Conservation (phyloP, 2,329 filamentous ascomycete species). For the Tolypocladium endophyticum region DNA sequence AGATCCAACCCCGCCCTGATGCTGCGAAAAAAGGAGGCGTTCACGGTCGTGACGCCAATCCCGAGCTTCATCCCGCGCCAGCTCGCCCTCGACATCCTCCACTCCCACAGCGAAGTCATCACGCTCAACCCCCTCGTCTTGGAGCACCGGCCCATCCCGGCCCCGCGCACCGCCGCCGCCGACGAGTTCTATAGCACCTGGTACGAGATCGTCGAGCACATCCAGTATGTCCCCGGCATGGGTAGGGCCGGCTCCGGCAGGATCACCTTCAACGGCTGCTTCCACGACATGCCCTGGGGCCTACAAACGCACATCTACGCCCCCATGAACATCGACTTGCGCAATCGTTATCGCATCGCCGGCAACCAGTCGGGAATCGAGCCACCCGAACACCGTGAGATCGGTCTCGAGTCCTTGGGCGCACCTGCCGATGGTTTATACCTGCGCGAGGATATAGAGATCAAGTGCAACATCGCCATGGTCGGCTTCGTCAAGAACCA, state of each 20-base stretch:
- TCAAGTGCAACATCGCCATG: slow-evolving; percentile 57
- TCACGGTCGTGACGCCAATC: slow-evolving; percentile 61
- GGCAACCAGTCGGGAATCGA: slow-evolving; percentile 60
- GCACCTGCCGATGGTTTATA: slow-evolving; percentile 56
- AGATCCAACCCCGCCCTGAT: slow-evolving; percentile 21
- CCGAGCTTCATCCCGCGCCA: slow-evolving; percentile 61
- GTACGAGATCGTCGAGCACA: slow-evolving; percentile 62
- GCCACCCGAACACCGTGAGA: slow-evolving; percentile 48
- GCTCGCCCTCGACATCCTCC: slow-evolving; percentile 61
- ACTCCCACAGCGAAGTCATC: slow-evolving; percentile 61
- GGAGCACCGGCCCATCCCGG: slow-evolving; percentile 50
- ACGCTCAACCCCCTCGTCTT: slow-evolving; percentile 60
- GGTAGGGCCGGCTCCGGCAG: slow-evolving; percentile 54
- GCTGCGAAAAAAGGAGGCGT: slow-evolving; percentile 52
- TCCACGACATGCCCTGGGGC: slow-evolving; percentile 63
- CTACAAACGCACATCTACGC: slow-evolving; percentile 63
- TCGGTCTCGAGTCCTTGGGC: slow-evolving; percentile 47
- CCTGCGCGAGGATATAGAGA: slow-evolving; percentile 59
- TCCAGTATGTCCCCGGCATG: slow-evolving; percentile 57
- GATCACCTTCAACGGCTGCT: slow-evolving; percentile 60
- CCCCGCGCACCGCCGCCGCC: slow-evolving; percentile 54
- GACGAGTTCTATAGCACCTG: slow-evolving; percentile 66
- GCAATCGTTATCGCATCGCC: slow-evolving; percentile 57
- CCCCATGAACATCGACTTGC: slow-evolving; percentile 54
- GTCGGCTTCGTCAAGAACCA: slow-evolving; percentile 56